A percentile compares a stretch with the other conserved stretches of the same genome.
Conservation (phyloP, 306 rosid genomes). For the Corylus americana region DNA sequence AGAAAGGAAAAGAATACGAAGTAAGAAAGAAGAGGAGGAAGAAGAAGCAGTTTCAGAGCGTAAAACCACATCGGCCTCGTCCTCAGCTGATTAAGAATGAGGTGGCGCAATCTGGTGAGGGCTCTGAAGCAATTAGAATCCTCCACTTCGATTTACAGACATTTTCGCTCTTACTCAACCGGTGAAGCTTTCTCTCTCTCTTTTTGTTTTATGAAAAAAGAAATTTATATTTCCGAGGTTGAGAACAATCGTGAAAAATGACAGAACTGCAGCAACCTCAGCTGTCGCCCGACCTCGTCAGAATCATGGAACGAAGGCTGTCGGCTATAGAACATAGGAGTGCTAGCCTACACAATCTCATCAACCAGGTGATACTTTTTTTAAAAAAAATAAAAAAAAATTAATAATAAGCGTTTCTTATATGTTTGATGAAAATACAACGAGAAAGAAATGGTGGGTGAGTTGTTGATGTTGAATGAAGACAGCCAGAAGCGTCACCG, state of each 20-base stretch:
- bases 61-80: background rate
- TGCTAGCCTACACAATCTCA: slow-evolving; percentile 49
- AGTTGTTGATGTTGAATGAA: slow-evolving; percentile 50
- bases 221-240: background rate
- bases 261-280: slow-evolving; percentile 56
- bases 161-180: slow-evolving; percentile 44
- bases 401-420: background rate
- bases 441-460: slow-evolving; percentile 23
- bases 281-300: slow-evolving; percentile 55
- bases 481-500: slow-evolving; percentile 86
- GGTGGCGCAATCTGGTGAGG: slow-evolving; percentile 26
- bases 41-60: background rate
- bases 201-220: too few species aligned
- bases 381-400: too few species aligned
- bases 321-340: slow-evolving; percentile 62
- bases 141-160: background rate
- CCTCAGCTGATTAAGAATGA: background rate
- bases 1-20: background rate
- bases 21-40: background rate
- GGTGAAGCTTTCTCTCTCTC: slow-evolving; percentile 31
- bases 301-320: slow-evolving; percentile 76
- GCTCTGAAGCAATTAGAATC: slow-evolving; percentile 24
- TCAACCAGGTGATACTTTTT: slow-evolving; percentile 53
- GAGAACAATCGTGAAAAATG: background rate
- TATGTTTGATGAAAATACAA: background rate